Percentiles rank a stretch among this genome's conserved stretches.
Evolutionary conservation across 2,329 filamentous ascomycete genomes (phyloP).

Genomic region (Diaporthe nobilis): DNA sequence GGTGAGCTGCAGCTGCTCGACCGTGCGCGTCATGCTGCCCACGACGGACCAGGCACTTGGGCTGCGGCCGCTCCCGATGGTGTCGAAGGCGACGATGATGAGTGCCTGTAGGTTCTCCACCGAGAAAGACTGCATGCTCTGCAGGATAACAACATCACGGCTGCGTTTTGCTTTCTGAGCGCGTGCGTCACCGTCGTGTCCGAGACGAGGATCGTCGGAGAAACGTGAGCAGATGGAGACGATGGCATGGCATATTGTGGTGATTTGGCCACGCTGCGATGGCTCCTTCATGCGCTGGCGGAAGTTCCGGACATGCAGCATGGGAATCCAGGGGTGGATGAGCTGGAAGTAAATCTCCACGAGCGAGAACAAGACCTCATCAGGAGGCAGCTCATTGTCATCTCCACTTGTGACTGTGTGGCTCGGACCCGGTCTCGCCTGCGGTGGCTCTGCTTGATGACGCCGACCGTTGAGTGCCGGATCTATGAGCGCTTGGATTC

Average conservation of each 20-base stretch:
- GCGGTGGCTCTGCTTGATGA: neutral
- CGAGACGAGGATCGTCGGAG: slow-evolving; percentile 48
- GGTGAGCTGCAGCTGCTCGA: slow-evolving; percentile 55
- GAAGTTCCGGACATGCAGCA: slow-evolving; percentile 51
- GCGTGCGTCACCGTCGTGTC: slow-evolving; percentile 43
- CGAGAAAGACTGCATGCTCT: slow-evolving; percentile 53
- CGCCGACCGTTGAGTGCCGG: neutral
- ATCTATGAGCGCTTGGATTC: neutral
- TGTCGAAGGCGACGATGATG: slow-evolving; percentile 54
- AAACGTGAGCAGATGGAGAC: slow-evolving; percentile 48
- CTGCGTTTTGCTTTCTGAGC: slow-evolving; percentile 46
- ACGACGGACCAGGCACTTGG: slow-evolving; percentile 56
- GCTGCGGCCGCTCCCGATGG: slow-evolving; percentile 53
- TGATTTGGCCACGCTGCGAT: slow-evolving; percentile 43
- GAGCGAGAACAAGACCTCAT: slow-evolving; percentile 52
- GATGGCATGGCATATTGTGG: slow-evolving; percentile 55
- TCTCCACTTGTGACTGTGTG: neutral
- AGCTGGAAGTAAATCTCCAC: slow-evolving; percentile 54
- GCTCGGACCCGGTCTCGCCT: neutral
- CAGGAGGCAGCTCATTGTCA: slow-evolving; percentile 43
- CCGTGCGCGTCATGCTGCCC: slow-evolving; percentile 55
- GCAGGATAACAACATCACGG: slow-evolving; percentile 50
- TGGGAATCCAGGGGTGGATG: slow-evolving; percentile 58
- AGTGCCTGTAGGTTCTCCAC: slow-evolving; percentile 53
- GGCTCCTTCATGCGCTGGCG: slow-evolving; percentile 44